phyloP scores from a whole-genome alignment of 2,329 filamentous ascomycete species.

The Aplosporella prunicola region DNA sequence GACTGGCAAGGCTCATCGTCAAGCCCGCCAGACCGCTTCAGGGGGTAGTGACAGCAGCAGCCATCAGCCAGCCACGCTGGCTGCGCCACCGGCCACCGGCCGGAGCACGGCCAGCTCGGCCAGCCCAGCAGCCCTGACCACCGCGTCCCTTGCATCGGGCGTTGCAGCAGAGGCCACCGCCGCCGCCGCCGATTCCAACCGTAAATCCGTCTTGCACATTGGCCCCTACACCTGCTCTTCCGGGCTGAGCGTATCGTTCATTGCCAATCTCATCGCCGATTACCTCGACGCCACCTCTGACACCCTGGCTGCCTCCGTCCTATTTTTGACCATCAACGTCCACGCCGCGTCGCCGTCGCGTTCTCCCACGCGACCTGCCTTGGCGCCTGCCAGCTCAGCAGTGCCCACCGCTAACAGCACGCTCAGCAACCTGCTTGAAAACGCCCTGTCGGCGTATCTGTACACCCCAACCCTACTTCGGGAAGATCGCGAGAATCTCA shows the following conservation, averaged over 20 bases:
- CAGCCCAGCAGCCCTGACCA: neutral
- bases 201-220: slow-evolving; percentile 24
- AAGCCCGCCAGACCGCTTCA: neutral
- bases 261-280: slow-evolving; percentile 41
- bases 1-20: too few relatives aligned
- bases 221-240: slow-evolving; percentile 47
- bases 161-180: slow-evolving; percentile 12
- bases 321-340: slow-evolving; percentile 49
- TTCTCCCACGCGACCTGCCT: slow-evolving; percentile 33
- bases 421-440: slow-evolving; percentile 40
- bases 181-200: neutral
- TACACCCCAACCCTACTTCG: slow-evolving; percentile 45
- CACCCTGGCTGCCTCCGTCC: slow-evolving; percentile 45
- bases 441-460: slow-evolving; percentile 40
- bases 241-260: slow-evolving; percentile 40
- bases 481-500: slow-evolving; percentile 47
- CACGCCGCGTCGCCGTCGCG: slow-evolving; percentile 41
- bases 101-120: neutral
- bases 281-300: slow-evolving; percentile 47
- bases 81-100: neutral
- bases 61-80: neutral
- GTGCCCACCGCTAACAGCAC: slow-evolving; percentile 38
- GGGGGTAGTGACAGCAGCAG: too few relatives aligned
- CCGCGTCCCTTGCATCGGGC: slow-evolving; percentile 7
- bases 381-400: slow-evolving; percentile 29